phyloP scores from a whole-genome alignment of 2,329 filamentous ascomycete species.

The Pochonia chlamydosporia region DNA sequence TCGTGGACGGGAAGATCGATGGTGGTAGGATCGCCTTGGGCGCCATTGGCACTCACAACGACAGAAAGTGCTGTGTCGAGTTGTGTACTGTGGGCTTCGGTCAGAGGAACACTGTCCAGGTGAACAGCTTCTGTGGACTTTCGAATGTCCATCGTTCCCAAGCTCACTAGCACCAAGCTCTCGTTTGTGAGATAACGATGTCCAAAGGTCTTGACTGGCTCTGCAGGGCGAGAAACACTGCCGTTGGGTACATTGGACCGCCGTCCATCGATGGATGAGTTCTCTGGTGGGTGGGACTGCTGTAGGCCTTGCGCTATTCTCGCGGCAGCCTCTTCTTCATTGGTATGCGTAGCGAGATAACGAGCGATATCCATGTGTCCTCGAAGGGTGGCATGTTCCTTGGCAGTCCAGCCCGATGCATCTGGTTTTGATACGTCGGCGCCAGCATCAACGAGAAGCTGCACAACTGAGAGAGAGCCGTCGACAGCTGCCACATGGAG shows the following conservation, averaged over 20 bases:
- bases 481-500: constrained; percentile 90
- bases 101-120: constrained; percentile 80
- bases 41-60: constrained; percentile 80
- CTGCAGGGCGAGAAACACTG: constrained; percentile 45
- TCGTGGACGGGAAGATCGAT: constrained; percentile 93
- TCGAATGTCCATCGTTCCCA: constrained; percentile 91
- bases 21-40: constrained; percentile 78
- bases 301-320: constrained; percentile 15
- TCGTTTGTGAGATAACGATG: constrained; percentile 90
- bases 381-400: constrained; percentile 84
- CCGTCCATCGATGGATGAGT: constrained; percentile 56
- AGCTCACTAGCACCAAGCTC: constrained; percentile 82
- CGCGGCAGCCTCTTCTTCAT: constrained; percentile 23
- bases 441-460: constrained; percentile 71
- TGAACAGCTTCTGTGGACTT: constrained; percentile 76
- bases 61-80: constrained; percentile 91
- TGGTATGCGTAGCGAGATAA: constrained; percentile 52
- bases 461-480: constrained; percentile 68
- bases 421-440: constrained; percentile 71
- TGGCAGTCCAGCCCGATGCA: constrained; percentile 88
- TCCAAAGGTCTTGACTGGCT: constrained; percentile 90
- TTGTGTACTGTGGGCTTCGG: constrained; percentile 84
- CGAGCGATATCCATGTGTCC: constrained; percentile 80
- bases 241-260: constrained; percentile 45
- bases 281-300: constrained; percentile 32